phyloP scores from a whole-genome alignment of 2,329 filamentous ascomycete species.

The Colletotrichum sp. region DNA sequence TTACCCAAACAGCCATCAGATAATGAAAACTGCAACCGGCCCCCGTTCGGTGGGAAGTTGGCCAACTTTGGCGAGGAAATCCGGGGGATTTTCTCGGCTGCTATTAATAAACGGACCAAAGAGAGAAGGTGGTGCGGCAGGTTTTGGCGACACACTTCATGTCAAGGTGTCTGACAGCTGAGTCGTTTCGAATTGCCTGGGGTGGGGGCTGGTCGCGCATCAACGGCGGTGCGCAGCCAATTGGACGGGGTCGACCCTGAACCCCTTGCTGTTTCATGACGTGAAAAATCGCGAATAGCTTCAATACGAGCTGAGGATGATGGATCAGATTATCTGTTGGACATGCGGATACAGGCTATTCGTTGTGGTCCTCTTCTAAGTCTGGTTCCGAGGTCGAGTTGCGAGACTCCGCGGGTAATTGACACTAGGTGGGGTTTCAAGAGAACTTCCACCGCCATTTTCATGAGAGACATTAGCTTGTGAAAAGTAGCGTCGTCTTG shows the following conservation, averaged over 20 bases:
- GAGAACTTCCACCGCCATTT: neutral
- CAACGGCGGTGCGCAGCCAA: neutral
- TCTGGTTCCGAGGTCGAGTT: neutral
- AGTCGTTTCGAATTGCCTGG: conserved; percentile 2
- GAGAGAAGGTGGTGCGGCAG: neutral
- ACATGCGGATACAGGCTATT: neutral
- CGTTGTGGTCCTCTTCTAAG: neutral
- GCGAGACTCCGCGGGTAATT: neutral
- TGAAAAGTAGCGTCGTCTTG: neutral
- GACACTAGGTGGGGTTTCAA: neutral
- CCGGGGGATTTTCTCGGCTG: neutral
- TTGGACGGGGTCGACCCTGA: neutral
- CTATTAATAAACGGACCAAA: conserved; percentile 2
- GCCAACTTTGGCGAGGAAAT: neutral
- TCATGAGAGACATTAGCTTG: neutral
- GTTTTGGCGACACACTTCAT: neutral
- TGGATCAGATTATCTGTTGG: neutral
- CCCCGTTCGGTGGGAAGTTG: neutral
- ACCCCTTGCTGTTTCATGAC: neutral
- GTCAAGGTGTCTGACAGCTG: neutral
- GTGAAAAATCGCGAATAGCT: neutral
- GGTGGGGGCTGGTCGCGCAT: neutral
- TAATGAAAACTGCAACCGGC: neutral
- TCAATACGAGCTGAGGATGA: neutral
- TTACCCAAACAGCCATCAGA: neutral